These are phyloP conservation scores for Penicillium daleae DNA, from an alignment of 495 filamentous ascomycete genomes.

Conservation along the genomic window DNA sequence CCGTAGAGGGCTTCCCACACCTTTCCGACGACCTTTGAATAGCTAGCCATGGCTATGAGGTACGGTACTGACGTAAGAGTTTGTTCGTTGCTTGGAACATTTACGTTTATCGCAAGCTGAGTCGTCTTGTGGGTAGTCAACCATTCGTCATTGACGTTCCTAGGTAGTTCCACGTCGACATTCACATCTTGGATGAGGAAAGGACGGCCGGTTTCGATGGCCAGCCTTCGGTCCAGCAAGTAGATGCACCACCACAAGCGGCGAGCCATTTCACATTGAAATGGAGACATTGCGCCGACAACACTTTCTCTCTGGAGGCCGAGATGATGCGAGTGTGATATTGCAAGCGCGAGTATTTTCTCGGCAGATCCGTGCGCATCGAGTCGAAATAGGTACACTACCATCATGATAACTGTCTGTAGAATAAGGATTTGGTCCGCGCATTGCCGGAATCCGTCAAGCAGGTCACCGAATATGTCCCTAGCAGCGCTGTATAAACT, in stretches of 20 bases:
- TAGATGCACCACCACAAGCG: neutral
- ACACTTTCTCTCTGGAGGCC: neutral
- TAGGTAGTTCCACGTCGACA: neutral
- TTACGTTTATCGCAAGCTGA: neutral
- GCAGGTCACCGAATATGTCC: conserved; percentile 30
- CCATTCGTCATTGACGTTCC: neutral
- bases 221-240: neutral
- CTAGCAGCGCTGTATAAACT: conserved; percentile 32
- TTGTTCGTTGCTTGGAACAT: neutral
- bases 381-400: neutral
- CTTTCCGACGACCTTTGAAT: neutral
- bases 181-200: neutral
- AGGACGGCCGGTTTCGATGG: neutral
- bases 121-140: neutral
- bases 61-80: neutral
- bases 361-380: neutral
- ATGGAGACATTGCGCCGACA: neutral
- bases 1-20: neutral
- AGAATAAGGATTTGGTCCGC: conserved; percentile 20
- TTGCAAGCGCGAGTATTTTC: neutral
- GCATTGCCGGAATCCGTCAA: conserved; percentile 25
- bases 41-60: neutral
- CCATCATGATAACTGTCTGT: neutral
- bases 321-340: neutral
- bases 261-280: neutral